phyloP scores from a whole-genome alignment of 352 stramenopile species.

The Phytophthora litchii region DNA sequence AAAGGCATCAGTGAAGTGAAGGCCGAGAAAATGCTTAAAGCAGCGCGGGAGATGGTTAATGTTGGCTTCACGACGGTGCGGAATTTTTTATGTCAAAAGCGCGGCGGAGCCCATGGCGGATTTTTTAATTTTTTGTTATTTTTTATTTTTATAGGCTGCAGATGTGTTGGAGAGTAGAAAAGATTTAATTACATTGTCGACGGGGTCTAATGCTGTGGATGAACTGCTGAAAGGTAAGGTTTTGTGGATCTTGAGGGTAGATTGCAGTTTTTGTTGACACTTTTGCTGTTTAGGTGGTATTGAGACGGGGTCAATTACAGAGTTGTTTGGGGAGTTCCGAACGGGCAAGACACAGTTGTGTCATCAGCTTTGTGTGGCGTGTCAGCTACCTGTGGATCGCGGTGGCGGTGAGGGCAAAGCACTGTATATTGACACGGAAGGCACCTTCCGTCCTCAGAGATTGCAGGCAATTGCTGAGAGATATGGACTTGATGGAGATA shows the following conservation, averaged over 20 bases:
- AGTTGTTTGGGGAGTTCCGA: slow-evolving; percentile 99
- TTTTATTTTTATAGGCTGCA: slow-evolving; percentile 62
- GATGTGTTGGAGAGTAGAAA: slow-evolving; percentile 90
- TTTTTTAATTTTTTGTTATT: slow-evolving; percentile 17
- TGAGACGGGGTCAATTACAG: slow-evolving; percentile 97
- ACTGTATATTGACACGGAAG: slow-evolving; percentile 99
- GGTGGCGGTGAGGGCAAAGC: slow-evolving; percentile 98
- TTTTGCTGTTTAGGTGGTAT: slow-evolving; percentile 74
- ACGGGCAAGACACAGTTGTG: slow-evolving; percentile 99
- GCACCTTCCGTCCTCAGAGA: slow-evolving; percentile 97
- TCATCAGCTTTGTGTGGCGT: slow-evolving; percentile 99
- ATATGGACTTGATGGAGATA: slow-evolving; percentile 96
- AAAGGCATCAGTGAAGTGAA: slow-evolving; percentile 99
- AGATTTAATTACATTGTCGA: slow-evolving; percentile 95
- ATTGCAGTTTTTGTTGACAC: too few relatives aligned
- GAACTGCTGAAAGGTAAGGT: slow-evolving; percentile 75
- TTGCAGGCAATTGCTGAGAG: slow-evolving; percentile 97
- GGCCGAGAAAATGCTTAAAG: slow-evolving; percentile 98
- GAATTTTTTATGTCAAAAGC: background rate
- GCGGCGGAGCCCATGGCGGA: slow-evolving; percentile 6
- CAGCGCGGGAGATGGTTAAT: slow-evolving; percentile 96
- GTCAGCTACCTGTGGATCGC: slow-evolving; percentile 96
- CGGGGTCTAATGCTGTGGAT: slow-evolving; percentile 90
- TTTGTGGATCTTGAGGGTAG: too few relatives aligned
- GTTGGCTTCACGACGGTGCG: slow-evolving; percentile 99